A percentile compares a stretch with the other conserved stretches of the same genome.
phyloP scores from a whole-genome alignment of 1,139 yeast genomes.

The Zygosaccharomyces pseudobailii region DNA sequence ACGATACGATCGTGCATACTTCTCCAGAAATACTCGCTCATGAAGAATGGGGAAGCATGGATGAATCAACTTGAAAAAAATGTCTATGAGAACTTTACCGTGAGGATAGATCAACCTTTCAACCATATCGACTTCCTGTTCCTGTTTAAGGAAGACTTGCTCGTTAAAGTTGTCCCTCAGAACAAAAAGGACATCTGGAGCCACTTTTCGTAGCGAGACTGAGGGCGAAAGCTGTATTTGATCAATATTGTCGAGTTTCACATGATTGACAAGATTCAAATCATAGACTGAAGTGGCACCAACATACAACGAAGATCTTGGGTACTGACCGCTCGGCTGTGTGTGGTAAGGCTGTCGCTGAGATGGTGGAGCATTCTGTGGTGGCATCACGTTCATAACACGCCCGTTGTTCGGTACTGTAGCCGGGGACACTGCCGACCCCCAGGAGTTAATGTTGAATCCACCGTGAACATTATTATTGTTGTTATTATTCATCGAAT shows the following conservation, averaged over 20 bases:
- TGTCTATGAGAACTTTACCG: conserved; percentile 65
- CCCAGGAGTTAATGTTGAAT: conserved; percentile 1
- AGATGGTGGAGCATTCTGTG: conserved; percentile 4
- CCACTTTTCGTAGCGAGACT: conserved; percentile 61
- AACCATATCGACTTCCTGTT: conserved; percentile 64
- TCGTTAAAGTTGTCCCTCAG: conserved; percentile 69
- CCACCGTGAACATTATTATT: conserved; percentile 4
- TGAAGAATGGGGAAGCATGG: conserved; percentile 76
- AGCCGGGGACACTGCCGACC: conserved; percentile 9
- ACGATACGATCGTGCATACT: conserved; percentile 68
- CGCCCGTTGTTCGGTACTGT: conserved; percentile 5
- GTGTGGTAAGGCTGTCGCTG: conserved; percentile 5
- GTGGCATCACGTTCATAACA: conserved; percentile 1
- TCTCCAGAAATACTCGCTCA: conserved; percentile 70
- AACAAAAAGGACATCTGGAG: conserved; percentile 59
- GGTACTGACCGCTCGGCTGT: conserved; percentile 57
- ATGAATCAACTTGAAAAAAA: conserved; percentile 70
- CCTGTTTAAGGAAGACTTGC: conserved; percentile 56
- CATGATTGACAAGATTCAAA: conserved; percentile 48
- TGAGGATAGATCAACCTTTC: conserved; percentile 73
- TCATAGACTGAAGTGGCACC: conserved; percentile 73
- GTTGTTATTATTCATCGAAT: conserved; percentile 10
- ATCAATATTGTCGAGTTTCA: conserved; percentile 53
- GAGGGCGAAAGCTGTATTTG: conserved; percentile 58
- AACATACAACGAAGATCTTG: conserved; percentile 69